Conservation (phyloP, 1,284 basidiomycete genomes). For the Ceratobasidium sp. region DNA sequence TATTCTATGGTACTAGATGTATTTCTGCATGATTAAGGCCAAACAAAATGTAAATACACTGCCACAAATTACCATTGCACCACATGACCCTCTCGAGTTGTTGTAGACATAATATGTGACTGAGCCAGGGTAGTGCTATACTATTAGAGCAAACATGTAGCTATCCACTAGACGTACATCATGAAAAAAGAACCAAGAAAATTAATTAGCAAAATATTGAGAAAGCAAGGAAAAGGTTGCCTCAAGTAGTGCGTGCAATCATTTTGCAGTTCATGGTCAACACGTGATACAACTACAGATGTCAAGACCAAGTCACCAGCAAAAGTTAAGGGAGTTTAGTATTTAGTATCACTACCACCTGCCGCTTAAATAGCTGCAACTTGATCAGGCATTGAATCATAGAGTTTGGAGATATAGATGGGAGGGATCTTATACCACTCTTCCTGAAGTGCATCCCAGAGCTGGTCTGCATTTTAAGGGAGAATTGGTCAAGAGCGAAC, state of each 20-base stretch:
- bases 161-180: no score
- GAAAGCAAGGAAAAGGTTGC: not conserved
- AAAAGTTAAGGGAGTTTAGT: not conserved
- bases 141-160: no score
- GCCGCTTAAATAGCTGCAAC: not conserved
- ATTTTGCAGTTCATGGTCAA: not conserved
- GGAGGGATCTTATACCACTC: constrained; percentile 11
- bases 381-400: not conserved
- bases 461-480: not conserved
- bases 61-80: no score
- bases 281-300: no score
- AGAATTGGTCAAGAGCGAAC: not conserved
- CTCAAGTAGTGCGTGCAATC: not conserved
- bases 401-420: constrained; percentile 3
- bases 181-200: not conserved
- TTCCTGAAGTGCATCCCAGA: constrained; percentile 21
- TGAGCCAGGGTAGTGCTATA: no score
- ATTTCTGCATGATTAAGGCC: no score
- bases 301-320: no score
- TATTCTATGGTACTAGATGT: no score
- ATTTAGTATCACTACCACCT: not conserved
- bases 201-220: not conserved
- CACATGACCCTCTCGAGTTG: no score
- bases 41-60: no score
- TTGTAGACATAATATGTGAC: no score